phyloP scores from a whole-genome alignment of 176 grass and related monocot species.

The Microstegium vimineum region DNA sequence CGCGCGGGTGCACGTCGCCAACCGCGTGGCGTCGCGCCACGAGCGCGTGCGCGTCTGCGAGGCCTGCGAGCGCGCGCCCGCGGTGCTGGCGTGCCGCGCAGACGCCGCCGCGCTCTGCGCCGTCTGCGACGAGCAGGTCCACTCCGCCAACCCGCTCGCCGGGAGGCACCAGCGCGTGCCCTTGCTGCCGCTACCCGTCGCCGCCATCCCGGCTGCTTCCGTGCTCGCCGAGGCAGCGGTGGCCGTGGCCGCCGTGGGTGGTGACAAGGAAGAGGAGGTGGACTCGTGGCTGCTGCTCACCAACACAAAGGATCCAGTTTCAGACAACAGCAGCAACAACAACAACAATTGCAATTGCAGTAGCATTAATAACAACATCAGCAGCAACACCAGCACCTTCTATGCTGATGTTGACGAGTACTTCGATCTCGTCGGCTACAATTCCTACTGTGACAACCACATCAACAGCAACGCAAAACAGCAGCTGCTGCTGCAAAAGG shows the following conservation, averaged over 20 bases:
- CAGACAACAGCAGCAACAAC: neutral
- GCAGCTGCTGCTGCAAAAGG: slow-evolving; percentile 27
- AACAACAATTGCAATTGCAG: neutral
- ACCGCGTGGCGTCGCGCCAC: slow-evolving; percentile 64
- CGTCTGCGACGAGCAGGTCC: slow-evolving; percentile 56
- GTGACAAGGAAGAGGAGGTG: slow-evolving; percentile 32
- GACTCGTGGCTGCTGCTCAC: slow-evolving; percentile 39
- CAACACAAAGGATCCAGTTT: neutral
- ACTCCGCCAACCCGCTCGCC: slow-evolving; percentile 69
- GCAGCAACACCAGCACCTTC: neutral
- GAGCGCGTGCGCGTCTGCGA: slow-evolving; percentile 67
- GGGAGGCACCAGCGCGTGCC: slow-evolving; percentile 51
- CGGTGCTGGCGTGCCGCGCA: slow-evolving; percentile 38
- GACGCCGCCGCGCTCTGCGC: slow-evolving; percentile 45
- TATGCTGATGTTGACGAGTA: slow-evolving; percentile 57
- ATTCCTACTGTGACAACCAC: slow-evolving; percentile 50
- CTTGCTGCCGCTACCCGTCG: slow-evolving; percentile 30
- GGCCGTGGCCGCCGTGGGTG: neutral
- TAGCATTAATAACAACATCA: neutral
- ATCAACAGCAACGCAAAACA: slow-evolving; percentile 23
- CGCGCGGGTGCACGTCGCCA: slow-evolving; percentile 51
- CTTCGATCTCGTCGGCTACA: slow-evolving; percentile 59
- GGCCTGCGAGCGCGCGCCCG: slow-evolving; percentile 46
- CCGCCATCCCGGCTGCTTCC: slow-evolving; percentile 30
- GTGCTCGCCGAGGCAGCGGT: neutral